A percentile compares a stretch with the other conserved stretches of the same genome.
Evolutionary conservation across 2,329 filamentous ascomycete genomes (phyloP).

Genomic region (Arthroderma sp.): DNA sequence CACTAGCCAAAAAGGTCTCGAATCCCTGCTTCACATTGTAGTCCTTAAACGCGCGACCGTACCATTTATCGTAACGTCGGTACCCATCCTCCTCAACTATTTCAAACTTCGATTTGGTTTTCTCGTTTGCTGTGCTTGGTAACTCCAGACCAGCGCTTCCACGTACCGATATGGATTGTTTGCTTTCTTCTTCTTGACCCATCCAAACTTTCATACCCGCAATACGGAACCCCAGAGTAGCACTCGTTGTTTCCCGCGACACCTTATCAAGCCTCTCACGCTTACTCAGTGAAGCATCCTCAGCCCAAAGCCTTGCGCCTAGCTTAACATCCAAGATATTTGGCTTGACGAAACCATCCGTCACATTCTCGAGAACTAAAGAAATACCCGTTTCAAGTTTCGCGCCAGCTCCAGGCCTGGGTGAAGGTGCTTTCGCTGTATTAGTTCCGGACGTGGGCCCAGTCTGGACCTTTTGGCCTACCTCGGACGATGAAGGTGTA

Average conservation of each 20-base stretch:
- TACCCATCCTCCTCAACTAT: constrained; percentile 39
- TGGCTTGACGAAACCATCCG: constrained; percentile 65
- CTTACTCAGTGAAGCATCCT: constrained; percentile 48
- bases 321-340: constrained; percentile 93
- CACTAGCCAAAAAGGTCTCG: constrained; percentile 41
- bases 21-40: constrained; percentile 47
- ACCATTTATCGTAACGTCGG: constrained; percentile 52
- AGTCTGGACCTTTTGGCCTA: neutral
- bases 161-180: neutral
- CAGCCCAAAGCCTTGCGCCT: constrained; percentile 73
- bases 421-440: too few relatives aligned
- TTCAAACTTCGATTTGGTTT: constrained; percentile 33
- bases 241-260: constrained; percentile 45
- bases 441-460: too few relatives aligned
- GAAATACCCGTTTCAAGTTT: constrained; percentile 64
- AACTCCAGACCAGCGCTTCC: constrained; percentile 18
- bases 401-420: constrained; percentile 29
- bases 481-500: constrained; percentile 12
- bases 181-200: constrained; percentile 18
- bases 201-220: constrained; percentile 52
- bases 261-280: constrained; percentile 47
- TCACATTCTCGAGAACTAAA: constrained; percentile 74
- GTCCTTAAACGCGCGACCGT: constrained; percentile 46
- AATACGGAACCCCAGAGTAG: constrained; percentile 49
- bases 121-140: constrained; percentile 38